Evolutionary conservation across 2,329 filamentous ascomycete genomes (phyloP), one percentile per base, ranked within the genome.

Genomic region (Pyricularia sp.): DNA sequence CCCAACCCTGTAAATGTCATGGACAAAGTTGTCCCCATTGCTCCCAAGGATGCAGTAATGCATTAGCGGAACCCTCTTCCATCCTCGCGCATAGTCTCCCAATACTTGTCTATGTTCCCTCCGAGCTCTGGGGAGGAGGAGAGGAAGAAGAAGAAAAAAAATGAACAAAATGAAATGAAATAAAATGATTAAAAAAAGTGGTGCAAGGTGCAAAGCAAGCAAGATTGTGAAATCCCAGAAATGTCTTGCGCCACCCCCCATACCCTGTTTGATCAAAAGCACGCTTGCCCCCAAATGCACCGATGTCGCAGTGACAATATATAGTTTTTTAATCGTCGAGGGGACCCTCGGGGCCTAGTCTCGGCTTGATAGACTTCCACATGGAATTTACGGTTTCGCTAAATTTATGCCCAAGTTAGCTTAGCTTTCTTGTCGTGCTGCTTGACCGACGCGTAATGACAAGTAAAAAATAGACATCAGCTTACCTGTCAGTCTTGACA

Each of bases 401-500:
- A 17, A 36, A 17, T 36, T 33, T 36, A 25, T n/a, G n/a, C 31
- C 31, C 55, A 3, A 58, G n/a, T 25, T 12, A 25, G 25, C 5
- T 61, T 26, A 61, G 58, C 25, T 25, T 1, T 61, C n/a, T 2
- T 26, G n/a, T 61, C 23, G 12, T 61, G 25, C 4, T 26, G 23
- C 23, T 26, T 61, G n/a, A 26, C 4, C 31, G 26, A 61, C 26
- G 2, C 2, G 33, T 0, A 64, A 61, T 55, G 33, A 31, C 14
- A 33, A 26, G 31, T 63, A 14, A 2, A 1, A 14, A 14, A 33
- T 2, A 33, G 10, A 20, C 78, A 50, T 17, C 1, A 50, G 42
- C 83, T 77, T 74, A 86, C 85, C 71, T 70, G 12, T 76, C 74
- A 1, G 75, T 76, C 72, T 81, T 80, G 1, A 78, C 73, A 65